These are phyloP conservation scores for Proliferodiscus dingleyae DNA, from an alignment of 2,329 filamentous ascomycete species.

Conservation along the genomic window DNA sequence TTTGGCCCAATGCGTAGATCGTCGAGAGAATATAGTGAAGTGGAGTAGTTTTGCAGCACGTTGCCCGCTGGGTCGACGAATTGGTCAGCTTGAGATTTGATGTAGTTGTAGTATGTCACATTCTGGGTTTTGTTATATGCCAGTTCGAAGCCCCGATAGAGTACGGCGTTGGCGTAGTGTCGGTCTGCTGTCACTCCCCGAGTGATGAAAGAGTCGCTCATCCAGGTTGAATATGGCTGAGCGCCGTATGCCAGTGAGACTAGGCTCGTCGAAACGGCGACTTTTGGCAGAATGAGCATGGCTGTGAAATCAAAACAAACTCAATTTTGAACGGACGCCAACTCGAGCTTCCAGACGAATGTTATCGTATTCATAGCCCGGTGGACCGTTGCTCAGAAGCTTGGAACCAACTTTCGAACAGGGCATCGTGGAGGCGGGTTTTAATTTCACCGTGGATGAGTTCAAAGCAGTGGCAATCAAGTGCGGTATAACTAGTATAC, in stretches of 20 bases:
- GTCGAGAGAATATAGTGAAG: constrained; percentile 44
- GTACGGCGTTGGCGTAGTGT: constrained; percentile 41
- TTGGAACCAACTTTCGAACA: too few relatives aligned
- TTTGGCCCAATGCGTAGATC: constrained; percentile 50
- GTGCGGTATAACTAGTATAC: too few relatives aligned
- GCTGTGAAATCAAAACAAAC: background rate
- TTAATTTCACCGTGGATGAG: too few relatives aligned
- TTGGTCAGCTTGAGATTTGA: constrained; percentile 41
- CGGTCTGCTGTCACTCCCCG: constrained; percentile 36
- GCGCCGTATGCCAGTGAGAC: background rate
- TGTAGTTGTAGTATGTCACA: constrained; percentile 38
- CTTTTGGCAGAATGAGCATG: background rate
- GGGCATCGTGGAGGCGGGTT: too few relatives aligned
- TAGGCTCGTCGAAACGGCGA: background rate
- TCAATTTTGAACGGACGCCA: too few relatives aligned
- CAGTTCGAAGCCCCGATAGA: constrained; percentile 45
- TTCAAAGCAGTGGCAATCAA: too few relatives aligned
- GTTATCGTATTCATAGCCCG: too few relatives aligned
- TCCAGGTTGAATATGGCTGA: constrained; percentile 18
- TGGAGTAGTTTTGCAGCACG: constrained; percentile 40
- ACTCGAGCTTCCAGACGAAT: too few relatives aligned
- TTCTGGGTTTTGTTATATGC: constrained; percentile 40
- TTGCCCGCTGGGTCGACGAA: constrained; percentile 43
- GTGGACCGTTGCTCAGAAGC: too few relatives aligned
- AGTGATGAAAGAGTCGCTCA: constrained; percentile 44